phyloP scores from a whole-genome alignment of 352 stramenopile genomes.

The Pythium sukuiense region DNA sequence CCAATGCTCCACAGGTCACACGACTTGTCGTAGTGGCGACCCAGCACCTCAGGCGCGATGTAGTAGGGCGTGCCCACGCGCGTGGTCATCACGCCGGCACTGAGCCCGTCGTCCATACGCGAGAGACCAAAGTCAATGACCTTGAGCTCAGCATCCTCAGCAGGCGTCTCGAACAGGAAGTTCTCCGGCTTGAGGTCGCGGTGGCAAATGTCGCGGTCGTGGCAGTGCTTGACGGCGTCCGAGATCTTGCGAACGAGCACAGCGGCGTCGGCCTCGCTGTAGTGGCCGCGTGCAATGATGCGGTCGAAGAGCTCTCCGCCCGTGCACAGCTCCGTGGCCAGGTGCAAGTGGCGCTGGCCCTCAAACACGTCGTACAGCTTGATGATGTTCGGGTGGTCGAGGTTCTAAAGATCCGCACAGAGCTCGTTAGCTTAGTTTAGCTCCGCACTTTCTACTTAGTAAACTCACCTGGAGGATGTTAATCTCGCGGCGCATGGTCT shows the following conservation, averaged over 20 bases:
- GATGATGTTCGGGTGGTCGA: slow-evolving; percentile 98
- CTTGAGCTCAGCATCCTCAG: slow-evolving; percentile 93
- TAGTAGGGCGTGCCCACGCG: slow-evolving; percentile 97
- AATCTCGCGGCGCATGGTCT: slow-evolving; percentile 95
- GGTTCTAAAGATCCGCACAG: slow-evolving; percentile 35
- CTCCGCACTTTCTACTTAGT: background rate
- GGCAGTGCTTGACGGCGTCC: slow-evolving; percentile 96
- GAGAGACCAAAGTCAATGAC: slow-evolving; percentile 99
- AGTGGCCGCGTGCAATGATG: slow-evolving; percentile 92
- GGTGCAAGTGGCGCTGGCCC: slow-evolving; percentile 94
- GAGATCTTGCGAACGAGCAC: slow-evolving; percentile 96
- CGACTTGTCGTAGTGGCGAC: slow-evolving; percentile 94
- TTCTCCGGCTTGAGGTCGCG: slow-evolving; percentile 98
- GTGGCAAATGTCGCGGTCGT: slow-evolving; percentile 97
- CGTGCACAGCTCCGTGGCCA: slow-evolving; percentile 98
- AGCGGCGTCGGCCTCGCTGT: slow-evolving; percentile 96
- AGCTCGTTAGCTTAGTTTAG: background rate
- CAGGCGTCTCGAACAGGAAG: slow-evolving; percentile 92
- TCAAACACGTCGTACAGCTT: slow-evolving; percentile 97
- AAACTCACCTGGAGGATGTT: slow-evolving; percentile 80
- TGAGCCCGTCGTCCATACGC: slow-evolving; percentile 87
- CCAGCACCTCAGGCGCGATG: slow-evolving; percentile 93
- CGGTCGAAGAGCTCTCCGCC: slow-evolving; percentile 96
- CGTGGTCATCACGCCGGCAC: slow-evolving; percentile 91
- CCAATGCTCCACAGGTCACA: slow-evolving; percentile 97